Conservation (phyloP, 2,329 filamentous ascomycete genomes). For the Chrysosporium queenslandicum region DNA sequence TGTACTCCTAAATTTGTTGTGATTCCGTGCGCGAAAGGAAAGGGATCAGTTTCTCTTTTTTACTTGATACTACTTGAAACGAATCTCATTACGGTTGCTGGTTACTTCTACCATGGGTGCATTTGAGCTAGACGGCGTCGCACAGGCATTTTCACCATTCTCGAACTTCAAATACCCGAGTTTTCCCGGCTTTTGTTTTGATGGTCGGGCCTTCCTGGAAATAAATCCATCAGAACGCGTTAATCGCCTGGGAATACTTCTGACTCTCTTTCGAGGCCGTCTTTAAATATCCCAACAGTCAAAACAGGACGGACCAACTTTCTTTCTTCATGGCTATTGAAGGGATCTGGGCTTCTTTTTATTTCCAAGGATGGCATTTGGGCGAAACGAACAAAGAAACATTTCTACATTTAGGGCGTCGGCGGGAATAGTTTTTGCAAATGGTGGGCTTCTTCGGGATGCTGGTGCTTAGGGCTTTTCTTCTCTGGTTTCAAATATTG, state of each 20-base stretch:
- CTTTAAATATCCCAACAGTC: not conserved
- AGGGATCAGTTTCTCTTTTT: too few species aligned
- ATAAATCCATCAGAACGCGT: not conserved
- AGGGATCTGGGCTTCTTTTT: not conserved
- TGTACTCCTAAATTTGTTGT: too few species aligned
- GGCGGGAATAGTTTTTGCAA: not conserved
- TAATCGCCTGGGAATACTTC: not conserved
- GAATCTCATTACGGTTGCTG: slow-evolving; percentile 8
- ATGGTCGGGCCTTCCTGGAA: not conserved
- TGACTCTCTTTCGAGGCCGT: not conserved
- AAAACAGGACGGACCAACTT: not conserved
- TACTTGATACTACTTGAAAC: not conserved
- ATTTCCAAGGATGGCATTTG: not conserved
- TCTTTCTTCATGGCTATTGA: not conserved
- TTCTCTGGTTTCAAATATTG: too few species aligned
- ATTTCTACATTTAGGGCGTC: not conserved
- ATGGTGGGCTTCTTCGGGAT: not conserved
- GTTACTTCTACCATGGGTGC: not conserved
- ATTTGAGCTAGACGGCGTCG: slow-evolving; percentile 11
- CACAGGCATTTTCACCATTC: slow-evolving; percentile 1
- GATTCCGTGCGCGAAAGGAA: too few species aligned
- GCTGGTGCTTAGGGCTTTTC: not conserved
- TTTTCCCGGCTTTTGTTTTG: not conserved
- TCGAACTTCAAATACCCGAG: slow-evolving; percentile 6
- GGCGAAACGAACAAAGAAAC: not conserved